Evolutionary conservation across 495 filamentous ascomycete genomes (phyloP), one percentile per base, ranked within the genome.

Genomic region (Xylaria longipes): DNA sequence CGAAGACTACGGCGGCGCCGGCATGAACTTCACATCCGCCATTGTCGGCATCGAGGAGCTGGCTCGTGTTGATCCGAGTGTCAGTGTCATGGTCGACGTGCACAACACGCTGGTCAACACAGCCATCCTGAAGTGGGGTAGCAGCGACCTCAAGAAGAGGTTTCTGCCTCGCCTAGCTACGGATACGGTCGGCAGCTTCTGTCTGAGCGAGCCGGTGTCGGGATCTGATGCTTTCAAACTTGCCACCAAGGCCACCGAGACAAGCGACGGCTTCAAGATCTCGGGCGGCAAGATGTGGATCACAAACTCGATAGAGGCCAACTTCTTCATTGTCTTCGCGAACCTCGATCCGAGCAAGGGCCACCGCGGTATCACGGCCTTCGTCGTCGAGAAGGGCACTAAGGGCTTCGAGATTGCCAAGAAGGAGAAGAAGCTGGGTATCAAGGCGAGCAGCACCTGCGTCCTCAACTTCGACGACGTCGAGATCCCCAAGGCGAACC

Each of bases 361-460:
- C 15, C 97, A 99, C 86, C 93, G 93, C 80, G 96, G 96, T 48
- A 99, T 99, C 82, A 95, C 94, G 1, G 95, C 95, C 54, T 98
- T 99, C 81, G 88, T 99, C 73, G 89, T 98, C 25, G 94, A 98
- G 84, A 97, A 97, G 83, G 90, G 84, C 75, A 92, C 89, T 62
- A 90, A 91, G 68, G 96, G 96, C 5, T 98, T 99, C 87, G 90
- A 88, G 22, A 95, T 99, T 79, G 93, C 96, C 25, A 99, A 99
- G 89, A 99, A 99, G 86, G 96, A 99, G 87, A 97, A 97, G 91
- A 99, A 99, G 87, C 89, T 99, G 41, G 96, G 96, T 54, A 99
- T 99, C 83, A 90, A 87, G 67, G 96, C 96, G 3, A 95, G 92
- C 84, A 95, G 92, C 84, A 99, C 96, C 27, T 99, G 96, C 82